These are phyloP conservation scores for Pseudogymnoascus sp. DNA, from an alignment of 2,329 filamentous ascomycete species.

Conservation along the genomic window DNA sequence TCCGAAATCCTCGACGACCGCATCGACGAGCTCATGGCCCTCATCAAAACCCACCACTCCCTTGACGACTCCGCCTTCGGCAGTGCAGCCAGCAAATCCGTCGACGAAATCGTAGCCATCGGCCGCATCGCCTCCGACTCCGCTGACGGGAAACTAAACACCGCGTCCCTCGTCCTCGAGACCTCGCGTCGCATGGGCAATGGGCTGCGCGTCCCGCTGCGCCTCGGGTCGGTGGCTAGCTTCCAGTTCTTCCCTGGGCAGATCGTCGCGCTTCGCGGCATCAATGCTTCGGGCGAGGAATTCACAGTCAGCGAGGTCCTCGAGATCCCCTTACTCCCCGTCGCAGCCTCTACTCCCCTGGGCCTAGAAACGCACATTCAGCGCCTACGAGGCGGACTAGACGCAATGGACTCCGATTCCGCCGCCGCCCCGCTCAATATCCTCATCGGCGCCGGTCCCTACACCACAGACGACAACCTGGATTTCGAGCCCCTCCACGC, in stretches of 20 bases:
- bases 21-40: constrained; percentile 78
- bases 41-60: constrained; percentile 65
- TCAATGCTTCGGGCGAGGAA: constrained; percentile 75
- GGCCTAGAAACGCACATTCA: constrained; percentile 62
- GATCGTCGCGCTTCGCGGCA: constrained; percentile 78
- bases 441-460: constrained; percentile 76
- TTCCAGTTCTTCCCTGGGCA: constrained; percentile 93
- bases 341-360: constrained; percentile 60
- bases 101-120: constrained; percentile 79
- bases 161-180: constrained; percentile 78
- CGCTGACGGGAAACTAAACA: constrained; percentile 76
- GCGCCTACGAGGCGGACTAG: constrained; percentile 56
- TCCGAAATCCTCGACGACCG: constrained; percentile 91
- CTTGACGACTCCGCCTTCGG: constrained; percentile 77
- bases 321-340: constrained; percentile 63
- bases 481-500: constrained; percentile 81
- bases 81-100: constrained; percentile 77
- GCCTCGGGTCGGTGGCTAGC: constrained; percentile 57
- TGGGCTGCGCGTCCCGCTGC: constrained; percentile 72
- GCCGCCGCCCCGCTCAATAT: constrained; percentile 63
- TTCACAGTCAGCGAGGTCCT: constrained; percentile 76
- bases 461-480: constrained; percentile 85
- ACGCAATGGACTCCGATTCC: constrained; percentile 52
- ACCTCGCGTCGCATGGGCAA: constrained; percentile 77
- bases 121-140: constrained; percentile 87